Conservation (phyloP, 768 basidiomycete species). For the Clathrus columnatus region DNA sequence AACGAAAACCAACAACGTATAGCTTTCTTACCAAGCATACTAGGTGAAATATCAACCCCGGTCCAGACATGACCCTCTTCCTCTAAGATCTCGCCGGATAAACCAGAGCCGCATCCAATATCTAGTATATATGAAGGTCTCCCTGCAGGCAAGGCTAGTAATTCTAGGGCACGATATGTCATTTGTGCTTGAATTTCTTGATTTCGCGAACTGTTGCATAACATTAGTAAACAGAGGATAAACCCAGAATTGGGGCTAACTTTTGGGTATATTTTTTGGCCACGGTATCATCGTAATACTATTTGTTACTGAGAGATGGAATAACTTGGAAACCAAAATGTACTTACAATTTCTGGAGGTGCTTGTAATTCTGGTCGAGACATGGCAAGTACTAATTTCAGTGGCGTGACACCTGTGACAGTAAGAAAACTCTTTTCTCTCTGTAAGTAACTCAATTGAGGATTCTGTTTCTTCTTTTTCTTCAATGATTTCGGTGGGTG, state of each 20-base stretch:
- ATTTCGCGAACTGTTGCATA: conserved; percentile 69
- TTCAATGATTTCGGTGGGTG: too few species aligned
- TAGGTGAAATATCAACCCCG: conserved; percentile 90
- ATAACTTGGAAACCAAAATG: not conserved
- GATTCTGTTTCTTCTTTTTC: too few species aligned
- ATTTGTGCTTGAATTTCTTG: conserved; percentile 96
- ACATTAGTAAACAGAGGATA: conserved; percentile 8
- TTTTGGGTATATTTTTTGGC: conserved; percentile 96
- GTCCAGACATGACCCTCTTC: conserved; percentile 92
- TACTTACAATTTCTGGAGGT: conserved; percentile 81
- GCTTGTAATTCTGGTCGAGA: conserved; percentile 83
- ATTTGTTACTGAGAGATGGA: too few species aligned
- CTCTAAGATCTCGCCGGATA: conserved; percentile 93
- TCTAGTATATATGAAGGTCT: conserved; percentile 84
- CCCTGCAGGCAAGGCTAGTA: conserved; percentile 72
- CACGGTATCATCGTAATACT: conserved; percentile 97
- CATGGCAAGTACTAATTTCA: conserved; percentile 35
- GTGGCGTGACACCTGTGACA: too few species aligned
- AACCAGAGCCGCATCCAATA: conserved; percentile 94
- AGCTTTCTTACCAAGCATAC: conserved; percentile 79
- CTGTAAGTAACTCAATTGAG: too few species aligned
- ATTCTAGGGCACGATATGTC: conserved; percentile 92
- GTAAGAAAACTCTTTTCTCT: too few species aligned
- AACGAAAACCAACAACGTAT: not conserved
- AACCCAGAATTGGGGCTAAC: conserved; percentile 33